These are phyloP conservation scores for Bryum argenteum DNA, from an alignment of 225 moss, liverwort and hornwort genomes.

Conservation along the genomic window DNA sequence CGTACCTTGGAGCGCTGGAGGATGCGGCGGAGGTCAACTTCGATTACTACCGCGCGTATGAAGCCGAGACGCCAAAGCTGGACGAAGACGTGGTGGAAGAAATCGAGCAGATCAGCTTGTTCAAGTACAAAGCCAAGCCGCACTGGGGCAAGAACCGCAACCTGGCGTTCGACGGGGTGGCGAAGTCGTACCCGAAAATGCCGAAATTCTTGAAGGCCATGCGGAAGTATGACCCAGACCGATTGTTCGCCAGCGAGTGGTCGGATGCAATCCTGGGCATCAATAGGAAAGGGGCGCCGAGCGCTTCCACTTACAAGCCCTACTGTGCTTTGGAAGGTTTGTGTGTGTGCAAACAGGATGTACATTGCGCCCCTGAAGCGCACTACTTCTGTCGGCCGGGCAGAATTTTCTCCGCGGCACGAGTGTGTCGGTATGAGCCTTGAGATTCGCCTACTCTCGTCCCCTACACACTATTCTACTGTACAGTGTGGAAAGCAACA, in stretches of 20 bases:
- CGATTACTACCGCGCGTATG: conserved; percentile 26
- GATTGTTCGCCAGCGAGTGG: conserved; percentile 43
- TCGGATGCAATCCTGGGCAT: conserved; percentile 39
- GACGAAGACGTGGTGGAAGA: conserved; percentile 48
- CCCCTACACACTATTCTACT: no score
- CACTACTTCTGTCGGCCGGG: conserved; percentile 43
- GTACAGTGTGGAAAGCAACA: no score
- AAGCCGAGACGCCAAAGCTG: conserved; percentile 28
- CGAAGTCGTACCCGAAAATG: conserved; percentile 23
- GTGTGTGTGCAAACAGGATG: conserved; percentile 41
- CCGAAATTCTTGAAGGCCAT: conserved; percentile 37
- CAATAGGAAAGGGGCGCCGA: neutral
- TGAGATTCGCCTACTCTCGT: neutral
- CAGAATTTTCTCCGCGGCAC: conserved; percentile 32
- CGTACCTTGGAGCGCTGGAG: conserved; percentile 47
- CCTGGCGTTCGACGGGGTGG: conserved; percentile 37
- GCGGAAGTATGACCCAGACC: conserved; percentile 31
- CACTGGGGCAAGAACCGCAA: conserved; percentile 48
- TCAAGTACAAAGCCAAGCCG: conserved; percentile 33
- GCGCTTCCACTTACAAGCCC: conserved; percentile 22
- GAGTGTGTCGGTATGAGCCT: conserved; percentile 42
- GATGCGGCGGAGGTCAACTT: conserved; percentile 42
- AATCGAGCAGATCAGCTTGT: conserved; percentile 40
- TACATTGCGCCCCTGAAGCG: conserved; percentile 38
- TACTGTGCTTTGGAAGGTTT: conserved; percentile 48